Evolutionary conservation across 257 asterid genomes (phyloP), one percentile per base, ranked within the genome.

Genomic region (Parsonsia alboflavescens): DNA sequence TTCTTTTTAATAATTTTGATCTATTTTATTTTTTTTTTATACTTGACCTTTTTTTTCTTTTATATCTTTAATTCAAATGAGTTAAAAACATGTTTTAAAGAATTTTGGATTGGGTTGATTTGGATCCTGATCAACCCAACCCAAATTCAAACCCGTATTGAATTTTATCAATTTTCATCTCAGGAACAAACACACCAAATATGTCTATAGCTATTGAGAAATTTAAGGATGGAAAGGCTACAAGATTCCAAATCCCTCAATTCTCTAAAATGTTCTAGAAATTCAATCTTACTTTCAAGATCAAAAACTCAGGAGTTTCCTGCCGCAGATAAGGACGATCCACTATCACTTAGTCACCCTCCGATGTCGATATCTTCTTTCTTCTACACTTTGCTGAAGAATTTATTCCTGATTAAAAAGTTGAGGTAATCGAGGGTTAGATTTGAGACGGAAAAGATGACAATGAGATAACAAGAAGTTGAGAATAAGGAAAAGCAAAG

Each of bases 251-350:
- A 84, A 75, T 83, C 70, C 97, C 89, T 54, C 98, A 84, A 80
- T 83, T 92, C 78, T 83, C 98, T 56, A 96, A 87, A 57, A 92
- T 95, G 98, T 88, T 95, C 83, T 96, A 89, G 85, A 95, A 95
- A 77, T 88, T 95, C 65, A 98, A 97, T 46, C 80, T 86, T 72
- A 96, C 95, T 63, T 84, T 95, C 87, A 89, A 86, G 88, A 78
- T 96, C 88, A 95, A 95, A n/a, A 71, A 89, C 98, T 71, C 89
- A 84, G 90, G 98, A 95, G 77, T 93, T 95, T 80, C 89, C 92
- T 82, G 88, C 93, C 49, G 97, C 80, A 4, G 87, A 82, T 0
- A 83, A 73, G 9, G 79, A 58, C 39, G 81, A 70, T 48, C 73
- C 33, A 2, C 67, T 44, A 61, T 71, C 69, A 53, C 83, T 45